Percentiles rank a stretch among this genome's conserved stretches.
Conservation (phyloP, 441 rosid genomes). For the Viola pubescens region DNA sequence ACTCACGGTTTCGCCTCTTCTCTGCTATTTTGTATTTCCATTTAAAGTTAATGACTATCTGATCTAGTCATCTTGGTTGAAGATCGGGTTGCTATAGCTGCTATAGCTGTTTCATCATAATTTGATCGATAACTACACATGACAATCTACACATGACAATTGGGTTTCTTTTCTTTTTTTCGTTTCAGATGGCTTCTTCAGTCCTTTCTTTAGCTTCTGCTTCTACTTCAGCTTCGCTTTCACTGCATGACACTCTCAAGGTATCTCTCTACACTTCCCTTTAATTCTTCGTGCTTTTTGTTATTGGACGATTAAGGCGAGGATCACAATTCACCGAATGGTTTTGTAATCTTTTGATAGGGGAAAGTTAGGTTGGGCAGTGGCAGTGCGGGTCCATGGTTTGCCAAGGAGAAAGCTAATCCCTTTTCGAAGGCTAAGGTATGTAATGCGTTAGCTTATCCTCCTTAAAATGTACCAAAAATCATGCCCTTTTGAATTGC, state of each 20-base stretch:
- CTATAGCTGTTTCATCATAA: too few relatives aligned
- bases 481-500: background rate
- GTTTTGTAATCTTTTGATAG: constrained; percentile 24
- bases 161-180: too few relatives aligned
- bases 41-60: too few relatives aligned
- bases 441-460: background rate
- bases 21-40: too few relatives aligned
- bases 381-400: constrained; percentile 21
- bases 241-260: constrained; percentile 44
- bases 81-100: too few relatives aligned
- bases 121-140: too few relatives aligned
- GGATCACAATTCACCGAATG: constrained; percentile 1
- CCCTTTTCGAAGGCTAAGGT: constrained; percentile 49
- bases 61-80: too few relatives aligned
- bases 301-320: constrained; percentile 4
- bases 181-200: constrained; percentile 44
- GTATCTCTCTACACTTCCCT: constrained; percentile 22
- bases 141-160: too few relatives aligned
- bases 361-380: constrained; percentile 52
- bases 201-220: constrained; percentile 54
- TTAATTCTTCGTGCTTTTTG: background rate
- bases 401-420: constrained; percentile 26
- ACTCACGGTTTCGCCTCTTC: too few relatives aligned
- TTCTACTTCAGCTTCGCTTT: constrained; percentile 35
- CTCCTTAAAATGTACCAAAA: too few relatives aligned